Evolutionary conservation across 805 yeast genomes (phyloP), one percentile per base, ranked within the genome.

Genomic region (Monosporozyma aquatica): DNA sequence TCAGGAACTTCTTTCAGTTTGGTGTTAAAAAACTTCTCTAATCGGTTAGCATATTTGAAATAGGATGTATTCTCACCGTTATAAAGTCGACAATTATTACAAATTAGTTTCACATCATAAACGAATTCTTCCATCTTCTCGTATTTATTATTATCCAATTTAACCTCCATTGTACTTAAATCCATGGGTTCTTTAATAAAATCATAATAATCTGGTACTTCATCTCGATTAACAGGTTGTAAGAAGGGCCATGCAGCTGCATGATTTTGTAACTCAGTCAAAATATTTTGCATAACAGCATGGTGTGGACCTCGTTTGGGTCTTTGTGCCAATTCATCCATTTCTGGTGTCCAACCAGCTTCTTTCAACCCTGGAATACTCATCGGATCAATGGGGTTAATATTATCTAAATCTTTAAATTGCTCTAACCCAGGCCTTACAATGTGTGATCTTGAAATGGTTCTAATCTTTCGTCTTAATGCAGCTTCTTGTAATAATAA

Each of bases 131-230:
- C 96, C 74, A 92, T 82, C 11, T 83, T 76, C 48, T 84, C 86
- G 62, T 92, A 92, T 52, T 83, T 83, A 64, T 92, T 95, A 55
- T 84, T 86, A 48, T 90, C 97, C 27, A 92, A 70, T 59, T 89
- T 87, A 56, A 75, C 80, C 58, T 92, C 97, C 95, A 92, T 92
- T 0, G 97, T 87, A 34, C 92, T 79, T 43, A 92, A 69, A 59
- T 92, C 98, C 98, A 92, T 92, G 6, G 99, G 98, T 60, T 92
- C 97, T 58, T 87, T 87, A 50, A 92, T 90, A 23, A 92, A 92
- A 50, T 87, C 95, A 62, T 90, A 92, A 59, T 92, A 92, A 64
- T 92, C 98, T 1, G 94, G 87, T 9, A 92, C 98, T 59, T 92
- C 98, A 32, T 86, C 94, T 58, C 76, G 79, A 60, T 83, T 86